Evolutionary conservation across 73 alveolate genomes (phyloP).

Genomic region (Tetrahymena borealis): DNA sequence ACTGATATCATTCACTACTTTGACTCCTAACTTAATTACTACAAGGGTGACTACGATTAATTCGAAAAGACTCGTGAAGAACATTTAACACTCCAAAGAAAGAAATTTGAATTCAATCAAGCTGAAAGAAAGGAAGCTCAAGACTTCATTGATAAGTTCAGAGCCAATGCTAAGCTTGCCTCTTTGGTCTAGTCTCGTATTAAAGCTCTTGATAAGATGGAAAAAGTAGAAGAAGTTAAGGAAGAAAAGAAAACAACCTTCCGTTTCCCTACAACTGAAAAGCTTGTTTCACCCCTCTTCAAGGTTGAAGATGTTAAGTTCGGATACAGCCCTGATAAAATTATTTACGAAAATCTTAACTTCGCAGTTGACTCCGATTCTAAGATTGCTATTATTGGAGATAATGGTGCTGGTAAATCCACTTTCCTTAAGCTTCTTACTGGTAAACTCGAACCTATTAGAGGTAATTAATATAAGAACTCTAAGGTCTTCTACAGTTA

Average conservation of each 20-base stretch:
- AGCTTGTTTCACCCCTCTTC: slow-evolving; percentile 82
- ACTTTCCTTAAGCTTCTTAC: slow-evolving; percentile 37
- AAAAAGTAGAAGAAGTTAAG: slow-evolving; percentile 80
- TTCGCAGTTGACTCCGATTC: not conserved
- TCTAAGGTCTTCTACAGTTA: not conserved
- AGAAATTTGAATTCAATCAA: slow-evolving; percentile 77
- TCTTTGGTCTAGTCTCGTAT: slow-evolving; percentile 88
- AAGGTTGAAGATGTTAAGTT: not conserved
- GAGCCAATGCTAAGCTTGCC: slow-evolving; percentile 94
- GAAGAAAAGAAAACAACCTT: slow-evolving; percentile 92
- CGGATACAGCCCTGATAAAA: not conserved
- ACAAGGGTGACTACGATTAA: slow-evolving; percentile 92
- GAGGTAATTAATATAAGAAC: not conserved
- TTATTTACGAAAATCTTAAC: not conserved
- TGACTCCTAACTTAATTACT: slow-evolving; percentile 82
- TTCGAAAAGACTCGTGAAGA: slow-evolving; percentile 85
- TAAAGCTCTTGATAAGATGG: slow-evolving; percentile 84
- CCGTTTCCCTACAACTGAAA: slow-evolving; percentile 87
- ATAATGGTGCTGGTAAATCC: slow-evolving; percentile 45
- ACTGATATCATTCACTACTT: slow-evolving; percentile 90
- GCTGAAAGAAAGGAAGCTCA: slow-evolving; percentile 78
- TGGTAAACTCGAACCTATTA: slow-evolving; percentile 27
- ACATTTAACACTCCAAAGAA: slow-evolving; percentile 67
- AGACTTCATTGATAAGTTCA: slow-evolving; percentile 92
- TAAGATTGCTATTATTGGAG: slow-evolving; percentile 20